phyloP scores from a whole-genome alignment of 768 basidiomycete species.

The Hebeloma cylindrosporum region DNA sequence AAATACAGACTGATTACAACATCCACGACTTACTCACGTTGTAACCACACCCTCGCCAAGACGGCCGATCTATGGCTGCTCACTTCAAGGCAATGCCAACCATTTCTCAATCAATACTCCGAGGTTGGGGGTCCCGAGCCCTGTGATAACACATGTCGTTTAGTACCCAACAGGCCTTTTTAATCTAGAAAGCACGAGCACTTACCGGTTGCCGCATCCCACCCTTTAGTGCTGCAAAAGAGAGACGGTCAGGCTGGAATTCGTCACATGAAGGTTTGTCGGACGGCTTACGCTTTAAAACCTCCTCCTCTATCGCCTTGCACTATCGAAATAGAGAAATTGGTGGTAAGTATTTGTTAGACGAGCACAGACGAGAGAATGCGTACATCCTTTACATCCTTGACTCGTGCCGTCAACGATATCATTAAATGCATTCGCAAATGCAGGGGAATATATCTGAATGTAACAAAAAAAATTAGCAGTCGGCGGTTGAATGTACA shows the following conservation, averaged over 20 bases:
- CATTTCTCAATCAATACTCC: slow-evolving; percentile 38
- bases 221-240: slow-evolving; percentile 33
- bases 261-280: neutral
- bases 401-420: slow-evolving; percentile 39
- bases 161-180: neutral
- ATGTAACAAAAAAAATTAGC: slow-evolving; percentile 17
- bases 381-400: slow-evolving; percentile 44
- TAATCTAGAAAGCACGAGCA: no score
- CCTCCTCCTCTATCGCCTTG: slow-evolving; percentile 33
- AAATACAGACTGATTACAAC: no score
- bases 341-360: neutral
- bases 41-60: neutral
- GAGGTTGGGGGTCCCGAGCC: slow-evolving; percentile 47
- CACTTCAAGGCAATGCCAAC: slow-evolving; percentile 33
- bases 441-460: slow-evolving; percentile 26
- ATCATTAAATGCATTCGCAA: slow-evolving; percentile 39
- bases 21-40: no score
- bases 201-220: slow-evolving; percentile 46
- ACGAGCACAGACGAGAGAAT: neutral
- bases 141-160: slow-evolving; percentile 16
- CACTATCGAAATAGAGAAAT: slow-evolving; percentile 28
- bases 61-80: neutral
- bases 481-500: slow-evolving; percentile 4
- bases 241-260: neutral
- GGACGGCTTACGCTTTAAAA: slow-evolving; percentile 33